A percentile compares a stretch with the other conserved stretches of the same genome.
Evolutionary conservation across 2,329 filamentous ascomycete genomes (phyloP).

Genomic region (Alternaria gaisen): DNA sequence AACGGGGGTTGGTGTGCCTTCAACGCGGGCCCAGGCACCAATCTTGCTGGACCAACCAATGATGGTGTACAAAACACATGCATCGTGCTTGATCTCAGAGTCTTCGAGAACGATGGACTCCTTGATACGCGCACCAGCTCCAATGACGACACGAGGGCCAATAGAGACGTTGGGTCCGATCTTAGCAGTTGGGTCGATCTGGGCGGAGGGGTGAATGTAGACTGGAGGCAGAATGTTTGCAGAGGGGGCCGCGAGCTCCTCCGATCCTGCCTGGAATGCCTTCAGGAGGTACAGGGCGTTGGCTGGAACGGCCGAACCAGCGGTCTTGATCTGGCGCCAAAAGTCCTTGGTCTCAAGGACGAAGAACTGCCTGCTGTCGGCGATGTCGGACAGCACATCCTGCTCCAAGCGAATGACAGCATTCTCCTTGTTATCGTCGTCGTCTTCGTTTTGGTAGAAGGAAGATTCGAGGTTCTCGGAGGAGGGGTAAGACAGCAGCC

Average conservation of each 20-base stretch:
- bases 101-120: constrained; percentile 96
- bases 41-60: constrained; percentile 97
- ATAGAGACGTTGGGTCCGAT: constrained; percentile 96
- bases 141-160: constrained; percentile 84
- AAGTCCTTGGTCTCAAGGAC: constrained; percentile 99
- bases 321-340: constrained; percentile 99
- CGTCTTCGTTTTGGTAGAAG: constrained; percentile 68
- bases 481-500: constrained; percentile 92
- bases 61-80: constrained; percentile 93
- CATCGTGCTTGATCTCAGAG: constrained; percentile 94
- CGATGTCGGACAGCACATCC: constrained; percentile 93
- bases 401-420: constrained; percentile 95
- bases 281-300: constrained; percentile 97
- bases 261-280: constrained; percentile 82
- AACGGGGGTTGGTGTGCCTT: constrained; percentile 89
- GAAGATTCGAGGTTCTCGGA: constrained; percentile 87
- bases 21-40: constrained; percentile 97
- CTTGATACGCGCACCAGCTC: constrained; percentile 89
- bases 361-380: constrained; percentile 97
- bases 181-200: constrained; percentile 93
- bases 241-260: constrained; percentile 83
- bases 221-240: constrained; percentile 90
- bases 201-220: constrained; percentile 91
- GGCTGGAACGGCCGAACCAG: constrained; percentile 93
- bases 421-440: constrained; percentile 78